phyloP scores from a whole-genome alignment of 495 filamentous ascomycete species.

The Trypethelium eluteriae region DNA sequence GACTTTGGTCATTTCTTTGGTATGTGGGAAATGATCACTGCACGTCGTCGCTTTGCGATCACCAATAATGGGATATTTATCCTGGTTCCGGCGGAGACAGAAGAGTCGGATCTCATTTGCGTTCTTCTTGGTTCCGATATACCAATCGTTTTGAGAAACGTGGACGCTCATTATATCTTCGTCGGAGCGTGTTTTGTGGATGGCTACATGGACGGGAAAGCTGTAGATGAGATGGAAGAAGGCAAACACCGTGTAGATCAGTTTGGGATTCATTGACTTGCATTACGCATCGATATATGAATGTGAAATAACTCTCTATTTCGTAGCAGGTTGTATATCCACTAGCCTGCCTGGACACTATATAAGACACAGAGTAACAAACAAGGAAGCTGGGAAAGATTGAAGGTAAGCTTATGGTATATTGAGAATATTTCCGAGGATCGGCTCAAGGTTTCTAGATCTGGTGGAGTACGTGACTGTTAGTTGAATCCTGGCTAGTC shows the following conservation, averaged over 20 bases:
- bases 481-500: too few species aligned
- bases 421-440: too few species aligned
- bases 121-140: neutral
- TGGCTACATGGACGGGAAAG: neutral
- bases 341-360: too few species aligned
- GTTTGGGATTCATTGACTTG: neutral
- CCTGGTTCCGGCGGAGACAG: neutral
- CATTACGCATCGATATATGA: too few species aligned
- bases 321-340: too few species aligned
- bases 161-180: neutral
- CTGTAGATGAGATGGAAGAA: neutral
- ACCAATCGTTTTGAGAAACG: neutral
- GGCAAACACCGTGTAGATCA: neutral
- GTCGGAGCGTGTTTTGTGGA: neutral
- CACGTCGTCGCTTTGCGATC: neutral
- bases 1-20: neutral
- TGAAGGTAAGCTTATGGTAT: too few species aligned
- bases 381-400: too few species aligned
- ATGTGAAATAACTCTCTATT: too few species aligned
- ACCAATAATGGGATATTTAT: neutral
- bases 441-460: too few species aligned
- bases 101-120: neutral
- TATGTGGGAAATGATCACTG: neutral
- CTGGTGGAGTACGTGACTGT: too few species aligned
- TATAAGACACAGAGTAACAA: too few species aligned